phyloP scores from a whole-genome alignment of 345 rosid species.

The Populus alba region DNA sequence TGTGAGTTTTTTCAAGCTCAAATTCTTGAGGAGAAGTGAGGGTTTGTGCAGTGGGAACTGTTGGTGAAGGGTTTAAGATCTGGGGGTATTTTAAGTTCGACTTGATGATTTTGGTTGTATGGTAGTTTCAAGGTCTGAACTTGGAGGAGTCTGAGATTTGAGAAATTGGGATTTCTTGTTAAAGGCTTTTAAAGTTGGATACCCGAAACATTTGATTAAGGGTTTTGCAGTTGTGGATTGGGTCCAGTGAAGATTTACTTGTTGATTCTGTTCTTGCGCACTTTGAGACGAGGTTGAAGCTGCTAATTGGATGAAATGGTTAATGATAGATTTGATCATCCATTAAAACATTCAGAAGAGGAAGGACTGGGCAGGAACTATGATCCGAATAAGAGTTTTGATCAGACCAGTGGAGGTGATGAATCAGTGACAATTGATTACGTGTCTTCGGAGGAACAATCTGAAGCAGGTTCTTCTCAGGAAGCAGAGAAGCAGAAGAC shows the following conservation, averaged over 20 bases:
- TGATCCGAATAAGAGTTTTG: conserved; percentile 19
- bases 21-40: background rate
- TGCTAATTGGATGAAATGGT: conserved; percentile 43
- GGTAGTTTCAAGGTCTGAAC: background rate
- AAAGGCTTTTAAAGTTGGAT: conserved; percentile 4
- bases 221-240: background rate
- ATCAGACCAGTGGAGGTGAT: conserved; percentile 18
- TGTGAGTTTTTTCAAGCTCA: background rate
- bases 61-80: conserved; percentile 11
- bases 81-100: conserved; percentile 1
- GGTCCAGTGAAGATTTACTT: background rate
- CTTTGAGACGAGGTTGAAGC: conserved; percentile 4
- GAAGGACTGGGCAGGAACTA: conserved; percentile 26
- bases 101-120: conserved; percentile 6
- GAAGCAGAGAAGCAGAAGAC: conserved; percentile 26
- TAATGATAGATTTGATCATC: conserved; percentile 47
- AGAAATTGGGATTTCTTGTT: conserved; percentile 1
- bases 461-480: conserved; percentile 10
- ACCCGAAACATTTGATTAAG: conserved; percentile 6
- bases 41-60: background rate
- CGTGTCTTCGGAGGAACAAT: conserved; percentile 25
- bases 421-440: conserved; percentile 18
- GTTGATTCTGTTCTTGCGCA: background rate
- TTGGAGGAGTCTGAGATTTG: conserved; percentile 3
- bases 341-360: conserved; percentile 36